Conservation (phyloP, 2,329 filamentous ascomycete species). For the Juglanconis oblonga region DNA sequence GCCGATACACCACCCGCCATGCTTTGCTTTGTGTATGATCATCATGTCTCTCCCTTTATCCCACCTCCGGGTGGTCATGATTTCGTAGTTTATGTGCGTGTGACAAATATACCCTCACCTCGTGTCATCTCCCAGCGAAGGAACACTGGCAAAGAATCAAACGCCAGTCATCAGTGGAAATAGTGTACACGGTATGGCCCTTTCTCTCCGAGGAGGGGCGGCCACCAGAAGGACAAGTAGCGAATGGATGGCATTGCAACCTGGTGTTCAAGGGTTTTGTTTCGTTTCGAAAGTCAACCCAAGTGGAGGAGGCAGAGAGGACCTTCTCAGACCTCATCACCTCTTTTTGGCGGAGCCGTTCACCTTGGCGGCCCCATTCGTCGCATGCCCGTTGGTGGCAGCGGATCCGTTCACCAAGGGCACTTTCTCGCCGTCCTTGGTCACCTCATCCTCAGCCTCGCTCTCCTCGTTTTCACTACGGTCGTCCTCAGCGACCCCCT, state of each 20-base stretch:
- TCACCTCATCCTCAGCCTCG: constrained; percentile 46
- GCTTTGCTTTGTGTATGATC: background rate
- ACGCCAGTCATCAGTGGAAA: constrained; percentile 7
- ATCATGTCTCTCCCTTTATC: background rate
- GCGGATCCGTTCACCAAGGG: constrained; percentile 19
- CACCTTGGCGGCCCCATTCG: constrained; percentile 22
- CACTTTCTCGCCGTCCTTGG: constrained; percentile 22
- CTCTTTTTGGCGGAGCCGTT: constrained; percentile 23
- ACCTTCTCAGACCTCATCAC: background rate
- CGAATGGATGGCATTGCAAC: constrained; percentile 11
- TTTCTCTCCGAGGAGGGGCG: background rate
- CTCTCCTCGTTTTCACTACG: constrained; percentile 68
- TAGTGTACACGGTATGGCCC: background rate
- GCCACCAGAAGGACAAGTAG: background rate
- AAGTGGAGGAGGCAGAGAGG: background rate
- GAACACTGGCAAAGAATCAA: background rate
- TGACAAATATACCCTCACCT: background rate
- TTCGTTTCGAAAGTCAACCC: background rate
- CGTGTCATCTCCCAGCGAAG: background rate
- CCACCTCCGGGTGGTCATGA: background rate
- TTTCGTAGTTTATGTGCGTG: background rate
- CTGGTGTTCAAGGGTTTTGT: background rate
- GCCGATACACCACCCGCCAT: constrained; percentile 2
- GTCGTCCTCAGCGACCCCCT: constrained; percentile 64
- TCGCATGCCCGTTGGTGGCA: constrained; percentile 17